These are phyloP conservation scores for Ceratocystis diversiconidia DNA, from an alignment of 2,329 filamentous ascomycete genomes.

Conservation along the genomic window DNA sequence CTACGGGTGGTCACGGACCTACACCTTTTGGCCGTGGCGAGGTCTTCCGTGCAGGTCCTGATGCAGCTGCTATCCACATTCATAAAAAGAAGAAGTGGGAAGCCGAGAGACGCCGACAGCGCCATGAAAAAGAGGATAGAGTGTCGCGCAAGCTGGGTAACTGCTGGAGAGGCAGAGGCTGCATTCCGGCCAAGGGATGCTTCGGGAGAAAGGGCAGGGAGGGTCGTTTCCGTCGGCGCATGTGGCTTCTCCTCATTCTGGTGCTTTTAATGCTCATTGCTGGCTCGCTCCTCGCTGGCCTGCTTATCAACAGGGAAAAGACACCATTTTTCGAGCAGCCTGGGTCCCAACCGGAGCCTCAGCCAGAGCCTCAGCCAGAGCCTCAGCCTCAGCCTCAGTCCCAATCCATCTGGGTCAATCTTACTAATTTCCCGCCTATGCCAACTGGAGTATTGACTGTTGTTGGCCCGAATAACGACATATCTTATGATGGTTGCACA, in stretches of 20 bases:
- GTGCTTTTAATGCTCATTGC: conserved; percentile 39
- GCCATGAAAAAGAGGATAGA: conserved; percentile 52
- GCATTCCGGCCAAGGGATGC: conserved; percentile 47
- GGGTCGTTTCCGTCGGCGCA: conserved; percentile 46
- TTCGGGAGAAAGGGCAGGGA: conserved; percentile 50
- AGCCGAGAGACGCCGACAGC: conserved; percentile 29
- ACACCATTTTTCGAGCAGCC: neutral
- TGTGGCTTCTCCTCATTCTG: conserved; percentile 42
- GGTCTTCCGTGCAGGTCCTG: conserved; percentile 29
- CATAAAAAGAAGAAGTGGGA: conserved; percentile 1
- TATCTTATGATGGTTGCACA: conserved; percentile 55
- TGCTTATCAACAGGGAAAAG: conserved; percentile 24
- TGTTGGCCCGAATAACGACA: conserved; percentile 53
- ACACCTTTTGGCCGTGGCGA: conserved; percentile 28
- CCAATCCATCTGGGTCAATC: conserved; percentile 57
- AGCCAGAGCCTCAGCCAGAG: neutral
- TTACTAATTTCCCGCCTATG: conserved; percentile 76
- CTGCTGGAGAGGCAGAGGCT: conserved; percentile 52
- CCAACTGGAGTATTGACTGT: conserved; percentile 72
- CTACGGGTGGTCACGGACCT: conserved; percentile 28
- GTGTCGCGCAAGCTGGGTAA: conserved; percentile 42
- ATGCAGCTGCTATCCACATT: conserved; percentile 27
- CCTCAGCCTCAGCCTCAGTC: neutral
- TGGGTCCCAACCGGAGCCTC: neutral
- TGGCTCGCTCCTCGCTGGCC: conserved; percentile 44